These are phyloP conservation scores for Eucalyptus sp. DNA, from an alignment of 345 rosid species.

Conservation along the genomic window DNA sequence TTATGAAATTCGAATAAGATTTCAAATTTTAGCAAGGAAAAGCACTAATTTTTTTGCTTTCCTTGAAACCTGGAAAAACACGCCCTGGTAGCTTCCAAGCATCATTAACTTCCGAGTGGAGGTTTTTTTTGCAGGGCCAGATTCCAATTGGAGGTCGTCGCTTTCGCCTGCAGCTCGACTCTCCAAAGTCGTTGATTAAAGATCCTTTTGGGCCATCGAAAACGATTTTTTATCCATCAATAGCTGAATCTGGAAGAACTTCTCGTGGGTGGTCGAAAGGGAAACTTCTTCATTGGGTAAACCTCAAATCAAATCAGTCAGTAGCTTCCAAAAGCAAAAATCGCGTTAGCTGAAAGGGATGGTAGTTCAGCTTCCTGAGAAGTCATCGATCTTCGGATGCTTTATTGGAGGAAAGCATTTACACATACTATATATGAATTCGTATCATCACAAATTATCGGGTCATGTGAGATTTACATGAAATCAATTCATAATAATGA, in stretches of 20 bases:
- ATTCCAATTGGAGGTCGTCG: not conserved
- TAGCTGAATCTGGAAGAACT: not conserved
- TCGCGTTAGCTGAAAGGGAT: not conserved
- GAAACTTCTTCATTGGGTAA: not conserved
- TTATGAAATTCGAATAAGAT: not conserved
- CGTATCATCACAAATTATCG: not conserved
- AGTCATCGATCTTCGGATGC: not conserved
- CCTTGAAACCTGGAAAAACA: not conserved
- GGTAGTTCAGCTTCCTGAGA: not conserved
- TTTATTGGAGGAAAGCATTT: not conserved
- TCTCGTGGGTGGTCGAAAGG: not conserved
- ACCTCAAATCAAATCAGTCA: not conserved
- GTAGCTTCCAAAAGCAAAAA: not conserved
- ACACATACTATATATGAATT: not conserved
- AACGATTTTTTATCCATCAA: not conserved
- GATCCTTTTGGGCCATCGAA: not conserved
- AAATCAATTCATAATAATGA: accelerated
- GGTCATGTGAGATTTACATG: not conserved
- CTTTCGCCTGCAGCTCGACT: not conserved
- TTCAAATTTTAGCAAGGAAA: not conserved
- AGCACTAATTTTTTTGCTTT: not conserved
- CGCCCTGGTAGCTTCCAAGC: not conserved
- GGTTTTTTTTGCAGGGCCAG: not conserved
- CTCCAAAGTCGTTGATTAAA: not conserved
- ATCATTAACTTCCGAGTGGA: not conserved